Evolutionary conservation across 176 grass and related monocot species (phyloP), one percentile per base, ranked within the genome.

Genomic region (Aegilops sharonensis): DNA sequence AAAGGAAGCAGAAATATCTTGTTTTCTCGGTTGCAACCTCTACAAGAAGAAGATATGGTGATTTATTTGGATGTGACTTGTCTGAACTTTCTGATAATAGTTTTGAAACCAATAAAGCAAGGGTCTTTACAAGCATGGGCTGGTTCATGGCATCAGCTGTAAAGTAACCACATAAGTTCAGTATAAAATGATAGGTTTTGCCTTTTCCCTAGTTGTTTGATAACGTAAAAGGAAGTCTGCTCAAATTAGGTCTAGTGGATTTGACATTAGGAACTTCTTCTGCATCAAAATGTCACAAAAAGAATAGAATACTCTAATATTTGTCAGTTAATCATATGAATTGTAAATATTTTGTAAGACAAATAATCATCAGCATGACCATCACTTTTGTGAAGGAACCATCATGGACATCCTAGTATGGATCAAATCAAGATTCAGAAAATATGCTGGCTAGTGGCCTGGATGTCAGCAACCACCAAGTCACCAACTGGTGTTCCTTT

Each of bases 381-480:
- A 50, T 48, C n/a, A 6, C 39, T 74, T 25, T 73, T 73, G 13
- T 15, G 14, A 45, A 42, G 40, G 70, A 47, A 73, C 43, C 62
- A 39, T n/a, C 47, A 56, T 54, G 30, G 35, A 36, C 37, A 23
- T 78, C 64, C 36, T 61, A 88, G 20, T 48, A 67, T 30, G 60
- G 64, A 88, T 88, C 64, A 84, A 29, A 84, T 5, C 43, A 75
- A 50, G n/a, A 54, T 35, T 64, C 15, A 40, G 17, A 42, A 54
- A 75, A 35, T 39, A 83, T 59, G 12, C 25, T 72, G 18, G 40
- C 45, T 47, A 87, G 45, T 91, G 85, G 60, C 15, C 47, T 66
- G 15, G 72, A 61, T 80, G 68, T 84, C 85, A 84, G 68, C 76
- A 84, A 43, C 68, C 81, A 84, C 89, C 68, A 63, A 68, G 34